Base-by-base conservation (phyloP, 2,329 filamentous ascomycete genomes). In the Hymenoscyphus albidus region DNA sequence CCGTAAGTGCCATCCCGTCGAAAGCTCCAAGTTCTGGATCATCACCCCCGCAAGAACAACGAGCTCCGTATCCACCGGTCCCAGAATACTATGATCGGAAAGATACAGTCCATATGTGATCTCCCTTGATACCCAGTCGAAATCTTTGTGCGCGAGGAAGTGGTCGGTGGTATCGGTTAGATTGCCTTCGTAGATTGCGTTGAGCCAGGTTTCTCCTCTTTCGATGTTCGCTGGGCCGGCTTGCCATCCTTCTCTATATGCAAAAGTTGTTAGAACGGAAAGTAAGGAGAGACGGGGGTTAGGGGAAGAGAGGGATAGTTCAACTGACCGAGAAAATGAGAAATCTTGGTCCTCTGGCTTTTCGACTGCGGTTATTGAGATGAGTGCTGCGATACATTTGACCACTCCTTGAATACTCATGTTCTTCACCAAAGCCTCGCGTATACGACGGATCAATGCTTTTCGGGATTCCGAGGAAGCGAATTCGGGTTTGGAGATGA, bases 61-160 rank as follows among this genome's bases (percentile, higher is more conserved):
- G 9, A 86, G 73, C 69, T 86, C 81, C 1, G 84, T 85, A 58
- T 85, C 84, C 3, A 83, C 65, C 10, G 81, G 81, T 18, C 80
- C 80, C 3, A 87, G 73, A 10, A 86, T 81, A 67, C 78, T 80
- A 32, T 84, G 80, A 71, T 87, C 83, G 10, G 80, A 82, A 0
- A 87, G 78, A 68, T 82, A 87, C 12, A 87, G 75, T 0, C 85
- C 84, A 65, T 87, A 87, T 0, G 82, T 85, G 64, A 87, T 85
- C 62, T 85, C 76, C 18, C 78, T 76, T 18, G 79, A 81, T 6
- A 85, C 74, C 81, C 82, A 86, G 2, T 77, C 78, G 58, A 82
- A 81, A 67, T 82, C 80, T 64, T 76, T 78, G 62, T 82, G 80
- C 1, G 78, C 78, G 9, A 74, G 73, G 14, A 83, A 75, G 2